Evolutionary conservation across 306 rosid genomes (phyloP).

Genomic region (Cicer pinnatifidum): DNA sequence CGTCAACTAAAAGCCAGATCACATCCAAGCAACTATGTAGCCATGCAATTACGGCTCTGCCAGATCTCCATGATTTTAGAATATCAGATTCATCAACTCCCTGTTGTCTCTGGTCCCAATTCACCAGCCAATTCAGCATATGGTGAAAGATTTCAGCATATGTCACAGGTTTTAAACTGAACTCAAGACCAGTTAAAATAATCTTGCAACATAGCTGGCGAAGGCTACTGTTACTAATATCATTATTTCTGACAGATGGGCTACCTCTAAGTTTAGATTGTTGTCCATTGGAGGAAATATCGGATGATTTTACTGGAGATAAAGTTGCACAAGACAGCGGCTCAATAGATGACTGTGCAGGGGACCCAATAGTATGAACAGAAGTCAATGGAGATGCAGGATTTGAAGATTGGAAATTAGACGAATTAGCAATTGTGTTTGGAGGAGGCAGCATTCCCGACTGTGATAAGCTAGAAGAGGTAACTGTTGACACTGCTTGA

Average conservation of each 20-base stretch:
- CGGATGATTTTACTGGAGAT: conserved; percentile 87
- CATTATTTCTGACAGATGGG: conserved; percentile 71
- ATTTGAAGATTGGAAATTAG: conserved; percentile 83
- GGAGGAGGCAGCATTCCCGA: conserved; percentile 70
- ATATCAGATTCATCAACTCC: conserved; percentile 71
- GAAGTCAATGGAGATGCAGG: conserved; percentile 92
- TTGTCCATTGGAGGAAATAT: conserved; percentile 62
- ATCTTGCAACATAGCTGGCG: conserved; percentile 98
- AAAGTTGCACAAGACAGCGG: conserved; percentile 62
- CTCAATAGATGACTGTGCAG: conserved; percentile 69
- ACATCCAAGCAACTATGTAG: conserved; percentile 97
- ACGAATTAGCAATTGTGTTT: conserved; percentile 55
- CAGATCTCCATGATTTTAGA: conserved; percentile 74
- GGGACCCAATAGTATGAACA: conserved; percentile 89
- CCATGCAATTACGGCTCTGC: conserved; percentile 88
- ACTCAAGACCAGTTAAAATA: conserved; percentile 82
- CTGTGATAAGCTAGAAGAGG: conserved; percentile 73
- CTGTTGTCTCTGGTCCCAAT: conserved; percentile 89
- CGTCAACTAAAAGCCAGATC: conserved; percentile 95
- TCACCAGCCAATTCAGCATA: conserved; percentile 95
- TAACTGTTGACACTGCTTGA: conserved; percentile 63
- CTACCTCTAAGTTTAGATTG: conserved; percentile 60
- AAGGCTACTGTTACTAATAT: conserved; percentile 85
- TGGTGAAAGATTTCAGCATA: conserved; percentile 82
- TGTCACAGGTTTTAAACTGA: conserved; percentile 75